These are phyloP conservation scores for Ocimum tenuiflorum DNA, from an alignment of 257 asterid genomes.

Conservation along the genomic window DNA sequence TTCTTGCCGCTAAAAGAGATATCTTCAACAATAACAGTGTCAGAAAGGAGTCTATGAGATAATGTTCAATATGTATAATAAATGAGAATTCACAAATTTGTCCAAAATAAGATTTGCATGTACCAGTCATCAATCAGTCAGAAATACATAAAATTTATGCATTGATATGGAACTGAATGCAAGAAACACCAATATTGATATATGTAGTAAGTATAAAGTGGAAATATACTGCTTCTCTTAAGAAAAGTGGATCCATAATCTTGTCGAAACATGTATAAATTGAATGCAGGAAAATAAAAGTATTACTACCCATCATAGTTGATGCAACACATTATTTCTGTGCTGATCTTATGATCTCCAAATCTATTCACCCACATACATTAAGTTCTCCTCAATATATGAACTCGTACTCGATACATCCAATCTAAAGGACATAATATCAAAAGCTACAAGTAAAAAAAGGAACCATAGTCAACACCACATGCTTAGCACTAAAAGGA, in stretches of 20 bases:
- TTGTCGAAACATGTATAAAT: slow-evolving; percentile 4
- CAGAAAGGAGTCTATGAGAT: slow-evolving; percentile 30
- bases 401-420: not conserved
- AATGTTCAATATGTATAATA: not conserved
- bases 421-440: not conserved
- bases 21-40: slow-evolving; percentile 55
- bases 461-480: not conserved
- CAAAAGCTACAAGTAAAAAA: not conserved
- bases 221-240: too few relatives aligned
- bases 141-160: not conserved
- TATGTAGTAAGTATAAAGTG: too few relatives aligned
- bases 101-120: not conserved
- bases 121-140: not conserved
- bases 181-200: not conserved
- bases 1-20: slow-evolving; percentile 91
- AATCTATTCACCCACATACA: not conserved
- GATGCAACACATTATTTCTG: not conserved
- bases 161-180: not conserved
- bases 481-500: slow-evolving; percentile 6
- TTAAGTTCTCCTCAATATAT: not conserved
- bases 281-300: slow-evolving; percentile 4
- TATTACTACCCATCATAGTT: not conserved
- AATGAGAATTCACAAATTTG: slow-evolving; percentile 6
- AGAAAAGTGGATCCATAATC: not conserved
- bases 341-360: not conserved